Percentiles rank a stretch among this genome's conserved stretches.
phyloP scores from a whole-genome alignment of 2,329 filamentous ascomycete genomes.

The Stagonosporopsis tanaceti region DNA sequence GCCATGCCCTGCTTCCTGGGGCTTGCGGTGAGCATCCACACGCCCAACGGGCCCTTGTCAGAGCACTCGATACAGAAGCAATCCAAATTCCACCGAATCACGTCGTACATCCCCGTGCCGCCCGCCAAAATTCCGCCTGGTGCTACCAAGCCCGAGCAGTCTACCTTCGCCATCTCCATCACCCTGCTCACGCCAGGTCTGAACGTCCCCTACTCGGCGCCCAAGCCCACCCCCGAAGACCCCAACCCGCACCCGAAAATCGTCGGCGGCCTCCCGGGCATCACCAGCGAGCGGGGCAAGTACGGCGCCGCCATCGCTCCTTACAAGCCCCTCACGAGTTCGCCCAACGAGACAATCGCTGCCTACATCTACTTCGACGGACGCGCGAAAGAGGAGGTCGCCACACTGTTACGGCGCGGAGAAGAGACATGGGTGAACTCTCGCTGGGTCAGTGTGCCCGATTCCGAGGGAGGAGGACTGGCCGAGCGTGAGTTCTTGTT shows the following conservation, averaged over 20 bases:
- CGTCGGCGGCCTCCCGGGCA: conserved; percentile 74
- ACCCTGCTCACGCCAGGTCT: conserved; percentile 89
- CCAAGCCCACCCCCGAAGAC: conserved; percentile 77
- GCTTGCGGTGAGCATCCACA: conserved; percentile 96
- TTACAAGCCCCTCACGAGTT: conserved; percentile 91
- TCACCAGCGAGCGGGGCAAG: conserved; percentile 59
- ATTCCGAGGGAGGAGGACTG: conserved; percentile 88
- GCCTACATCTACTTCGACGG: conserved; percentile 99
- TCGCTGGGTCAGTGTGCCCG: conserved; percentile 93
- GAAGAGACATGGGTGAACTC: conserved; percentile 99
- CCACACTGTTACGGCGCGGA: conserved; percentile 86
- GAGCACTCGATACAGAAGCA: conserved; percentile 97
- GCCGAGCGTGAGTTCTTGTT: conserved; percentile 97
- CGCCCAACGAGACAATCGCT: conserved; percentile 94
- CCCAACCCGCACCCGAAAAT: conserved; percentile 83
- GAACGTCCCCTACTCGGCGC: conserved; percentile 90
- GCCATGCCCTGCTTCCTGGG: conserved; percentile 97
- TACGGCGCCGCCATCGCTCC: conserved; percentile 71
- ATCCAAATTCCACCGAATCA: conserved; percentile 89
- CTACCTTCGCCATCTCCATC: conserved; percentile 97
- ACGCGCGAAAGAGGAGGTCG: conserved; percentile 93
- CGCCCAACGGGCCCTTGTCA: conserved; percentile 77
- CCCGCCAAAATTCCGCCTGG: conserved; percentile 77
- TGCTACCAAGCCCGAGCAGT: conserved; percentile 81
- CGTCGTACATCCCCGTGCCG: conserved; percentile 95